A percentile compares a stretch with the other conserved stretches of the same genome.
Evolutionary conservation across 2,329 filamentous ascomycete species (phyloP).

Genomic region (Apiospora saccharicola): DNA sequence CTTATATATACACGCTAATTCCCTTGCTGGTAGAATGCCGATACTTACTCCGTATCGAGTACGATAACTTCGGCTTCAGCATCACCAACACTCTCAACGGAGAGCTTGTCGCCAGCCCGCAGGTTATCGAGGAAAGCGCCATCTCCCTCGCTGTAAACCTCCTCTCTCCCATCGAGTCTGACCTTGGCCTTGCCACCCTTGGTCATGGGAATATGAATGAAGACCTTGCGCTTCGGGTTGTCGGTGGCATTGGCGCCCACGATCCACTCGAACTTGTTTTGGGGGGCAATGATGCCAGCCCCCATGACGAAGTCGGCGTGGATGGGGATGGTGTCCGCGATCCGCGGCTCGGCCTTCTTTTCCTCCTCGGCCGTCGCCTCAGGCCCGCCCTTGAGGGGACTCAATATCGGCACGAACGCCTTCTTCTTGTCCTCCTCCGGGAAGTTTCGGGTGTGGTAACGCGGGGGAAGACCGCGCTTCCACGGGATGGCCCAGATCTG

Average conservation of each 20-base stretch:
- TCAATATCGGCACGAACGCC: constrained; percentile 77
- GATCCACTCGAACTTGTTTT: constrained; percentile 73
- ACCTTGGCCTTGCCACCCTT: constrained; percentile 78
- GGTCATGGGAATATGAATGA: constrained; percentile 82
- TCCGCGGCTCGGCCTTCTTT: constrained; percentile 65
- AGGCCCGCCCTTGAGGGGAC: constrained; percentile 72
- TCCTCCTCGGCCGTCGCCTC: constrained; percentile 70
- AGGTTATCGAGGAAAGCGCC: constrained; percentile 77
- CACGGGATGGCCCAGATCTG: constrained; percentile 91
- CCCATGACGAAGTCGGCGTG: constrained; percentile 87
- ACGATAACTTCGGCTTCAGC: constrained; percentile 75
- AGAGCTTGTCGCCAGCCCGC: constrained; percentile 68
- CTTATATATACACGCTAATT: background rate
- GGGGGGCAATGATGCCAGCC: constrained; percentile 74
- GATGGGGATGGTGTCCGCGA: constrained; percentile 77
- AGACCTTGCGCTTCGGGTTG: constrained; percentile 73
- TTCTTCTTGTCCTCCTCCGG: constrained; percentile 75
- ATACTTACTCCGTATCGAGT: constrained; percentile 65
- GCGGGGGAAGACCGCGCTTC: constrained; percentile 73
- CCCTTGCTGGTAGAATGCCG: background rate
- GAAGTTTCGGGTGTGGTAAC: constrained; percentile 80
- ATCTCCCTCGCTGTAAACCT: constrained; percentile 78
- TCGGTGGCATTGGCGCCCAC: constrained; percentile 67
- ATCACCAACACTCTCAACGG: constrained; percentile 72
- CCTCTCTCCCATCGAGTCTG: constrained; percentile 69